Evolutionary conservation across 23 red algal species (phyloP).

Genomic region (Agarophyton chilense): DNA sequence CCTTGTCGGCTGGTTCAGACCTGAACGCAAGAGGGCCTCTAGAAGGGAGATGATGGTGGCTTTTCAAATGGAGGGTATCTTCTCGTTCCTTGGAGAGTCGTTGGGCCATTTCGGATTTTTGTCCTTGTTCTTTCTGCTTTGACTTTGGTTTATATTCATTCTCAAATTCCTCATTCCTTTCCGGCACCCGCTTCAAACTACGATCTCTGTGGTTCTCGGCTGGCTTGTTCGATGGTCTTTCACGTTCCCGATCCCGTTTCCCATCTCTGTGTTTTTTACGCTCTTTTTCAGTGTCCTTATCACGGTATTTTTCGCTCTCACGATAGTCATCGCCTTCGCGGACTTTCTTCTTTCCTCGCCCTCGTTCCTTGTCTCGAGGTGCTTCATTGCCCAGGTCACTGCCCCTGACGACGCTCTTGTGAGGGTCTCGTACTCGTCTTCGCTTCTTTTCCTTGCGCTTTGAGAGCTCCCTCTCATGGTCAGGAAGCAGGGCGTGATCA

Average conservation of each 20-base stretch:
- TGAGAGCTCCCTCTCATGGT: not conserved
- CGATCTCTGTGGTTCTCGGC: not conserved
- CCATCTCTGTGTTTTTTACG: not conserved
- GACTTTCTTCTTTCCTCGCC: not conserved
- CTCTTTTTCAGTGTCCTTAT: not conserved
- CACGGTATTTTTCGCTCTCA: not conserved
- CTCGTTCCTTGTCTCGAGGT: not conserved
- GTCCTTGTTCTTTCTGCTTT: not conserved
- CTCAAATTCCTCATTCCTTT: not conserved
- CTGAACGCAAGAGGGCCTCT: not conserved
- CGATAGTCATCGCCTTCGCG: not conserved
- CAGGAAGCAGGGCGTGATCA: not conserved
- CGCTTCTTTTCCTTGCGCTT: slow-evolving; percentile 2
- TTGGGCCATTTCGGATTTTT: not conserved
- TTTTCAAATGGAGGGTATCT: not conserved
- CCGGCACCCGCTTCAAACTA: not conserved
- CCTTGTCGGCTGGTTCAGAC: slow-evolving; percentile 8
- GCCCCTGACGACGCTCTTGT: not conserved
- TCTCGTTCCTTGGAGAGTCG: slow-evolving; percentile 1
- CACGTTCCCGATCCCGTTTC: not conserved
- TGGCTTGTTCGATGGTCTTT: not conserved
- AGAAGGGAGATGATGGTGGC: not conserved
- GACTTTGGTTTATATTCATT: not conserved
- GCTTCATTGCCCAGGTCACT: not conserved
- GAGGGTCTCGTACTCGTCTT: not conserved